Evolutionary conservation across 169 alveolate species (phyloP).

Genomic region (Eimeria tenella): DNA sequence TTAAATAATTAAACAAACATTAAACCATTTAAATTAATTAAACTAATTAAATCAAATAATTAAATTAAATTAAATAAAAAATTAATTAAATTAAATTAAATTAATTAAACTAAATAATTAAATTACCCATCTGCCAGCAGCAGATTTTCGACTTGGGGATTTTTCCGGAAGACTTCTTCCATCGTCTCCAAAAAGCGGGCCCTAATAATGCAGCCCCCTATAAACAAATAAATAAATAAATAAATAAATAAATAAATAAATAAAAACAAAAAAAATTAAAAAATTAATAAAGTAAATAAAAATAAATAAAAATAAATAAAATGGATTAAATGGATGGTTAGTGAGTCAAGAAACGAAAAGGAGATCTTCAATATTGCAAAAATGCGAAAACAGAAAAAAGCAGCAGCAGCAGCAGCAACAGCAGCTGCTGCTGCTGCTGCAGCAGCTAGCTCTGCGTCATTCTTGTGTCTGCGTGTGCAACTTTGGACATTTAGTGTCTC

Average conservation of each 20-base stretch:
- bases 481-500: no score
- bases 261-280: not conserved
- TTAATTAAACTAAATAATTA: not conserved
- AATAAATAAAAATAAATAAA: not conserved
- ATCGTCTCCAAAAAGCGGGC: constrained; percentile 85
- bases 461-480: no score
- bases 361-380: not conserved
- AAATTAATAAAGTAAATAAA: not conserved
- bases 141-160: constrained; percentile 51
- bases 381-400: not conserved
- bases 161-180: constrained; percentile 79
- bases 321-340: not conserved
- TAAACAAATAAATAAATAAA: not conserved
- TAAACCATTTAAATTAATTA: no score
- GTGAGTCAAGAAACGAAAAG: not conserved
- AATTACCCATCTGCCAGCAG: constrained; percentile 65
- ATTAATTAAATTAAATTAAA: not conserved
- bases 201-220: constrained; percentile 90
- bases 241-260: not conserved
- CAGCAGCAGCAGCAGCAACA: no score
- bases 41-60: no score
- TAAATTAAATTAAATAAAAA: no score
- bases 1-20: no score
- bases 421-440: no score
- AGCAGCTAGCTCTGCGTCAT: no score